These are phyloP conservation scores for Dianthus caryophyllus DNA, from an alignment of 148 eudicot species.

Conservation along the genomic window DNA sequence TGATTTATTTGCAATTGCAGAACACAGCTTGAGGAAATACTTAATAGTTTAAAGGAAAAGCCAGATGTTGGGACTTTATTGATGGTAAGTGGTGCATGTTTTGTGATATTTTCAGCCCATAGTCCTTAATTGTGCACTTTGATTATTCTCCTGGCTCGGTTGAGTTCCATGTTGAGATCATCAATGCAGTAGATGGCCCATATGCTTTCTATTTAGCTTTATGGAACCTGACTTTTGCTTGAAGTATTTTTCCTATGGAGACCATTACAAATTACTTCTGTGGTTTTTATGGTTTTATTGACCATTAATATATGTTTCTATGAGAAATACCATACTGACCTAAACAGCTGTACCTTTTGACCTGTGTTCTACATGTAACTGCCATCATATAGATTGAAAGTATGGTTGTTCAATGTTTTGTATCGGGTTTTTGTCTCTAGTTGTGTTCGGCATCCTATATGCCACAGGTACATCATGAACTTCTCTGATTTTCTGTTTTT, in stretches of 20 bases:
- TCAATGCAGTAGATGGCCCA: background rate
- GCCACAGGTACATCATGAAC: background rate
- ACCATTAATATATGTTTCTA: background rate
- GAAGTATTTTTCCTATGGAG: slow-evolving; percentile 1
- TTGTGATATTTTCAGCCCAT: slow-evolving; percentile 1
- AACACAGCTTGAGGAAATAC: slow-evolving; percentile 79
- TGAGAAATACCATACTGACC: background rate
- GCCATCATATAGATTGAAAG: background rate
- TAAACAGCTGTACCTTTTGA: background rate
- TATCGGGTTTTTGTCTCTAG: background rate
- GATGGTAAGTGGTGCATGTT: slow-evolving; percentile 42
- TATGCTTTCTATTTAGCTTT: background rate
- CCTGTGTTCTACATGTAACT: background rate
- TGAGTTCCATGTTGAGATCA: slow-evolving; percentile 12
- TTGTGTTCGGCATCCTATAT: background rate
- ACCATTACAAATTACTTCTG: background rate
- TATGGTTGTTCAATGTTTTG: background rate
- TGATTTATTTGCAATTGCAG: slow-evolving; percentile 32
- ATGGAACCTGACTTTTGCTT: background rate
- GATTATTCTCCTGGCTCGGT: background rate
- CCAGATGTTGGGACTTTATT: slow-evolving; percentile 87
- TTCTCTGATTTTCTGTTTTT: background rate
- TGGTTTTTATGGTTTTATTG: background rate
- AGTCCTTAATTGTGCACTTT: background rate
- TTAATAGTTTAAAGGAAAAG: slow-evolving; percentile 76